A percentile compares a stretch with the other conserved stretches of the same genome.
Conservation (phyloP, 2,329 filamentous ascomycete species). For the Xylaria sp. region DNA sequence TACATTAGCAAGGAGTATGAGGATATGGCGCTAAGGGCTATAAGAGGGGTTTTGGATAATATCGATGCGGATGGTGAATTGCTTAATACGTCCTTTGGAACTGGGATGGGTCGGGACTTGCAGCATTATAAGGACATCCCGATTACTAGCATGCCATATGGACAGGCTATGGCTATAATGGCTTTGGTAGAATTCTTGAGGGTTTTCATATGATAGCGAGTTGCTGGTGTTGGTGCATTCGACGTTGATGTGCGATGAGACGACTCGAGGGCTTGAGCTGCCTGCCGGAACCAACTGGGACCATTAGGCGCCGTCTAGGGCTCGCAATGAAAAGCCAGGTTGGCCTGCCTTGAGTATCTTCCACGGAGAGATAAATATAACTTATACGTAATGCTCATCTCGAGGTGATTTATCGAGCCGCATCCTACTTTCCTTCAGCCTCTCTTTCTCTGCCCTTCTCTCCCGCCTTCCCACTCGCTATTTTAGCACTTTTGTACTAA, state of each 20-base stretch:
- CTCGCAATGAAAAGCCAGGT: neutral
- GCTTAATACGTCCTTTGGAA: slow-evolving; percentile 80
- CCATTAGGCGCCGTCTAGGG: neutral
- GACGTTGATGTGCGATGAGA: neutral
- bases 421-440: no score
- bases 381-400: neutral
- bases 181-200: slow-evolving; percentile 78
- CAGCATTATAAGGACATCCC: slow-evolving; percentile 83
- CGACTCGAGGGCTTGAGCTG: neutral
- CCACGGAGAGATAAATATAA: neutral
- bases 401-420: no score
- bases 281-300: neutral
- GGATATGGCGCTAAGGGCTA: slow-evolving; percentile 70
- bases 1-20: slow-evolving; percentile 74
- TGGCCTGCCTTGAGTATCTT: neutral
- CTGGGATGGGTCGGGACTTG: slow-evolving; percentile 77
- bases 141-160: slow-evolving; percentile 84
- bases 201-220: slow-evolving; percentile 57
- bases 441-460: no score
- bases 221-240: neutral
- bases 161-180: slow-evolving; percentile 88
- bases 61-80: slow-evolving; percentile 76
- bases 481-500: no score
- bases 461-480: no score
- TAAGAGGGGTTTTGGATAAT: slow-evolving; percentile 73